A percentile compares a stretch with the other conserved stretches of the same genome.
Conservation (phyloP, 176 grass and related monocot species). For the Elaeis guineensis region DNA sequence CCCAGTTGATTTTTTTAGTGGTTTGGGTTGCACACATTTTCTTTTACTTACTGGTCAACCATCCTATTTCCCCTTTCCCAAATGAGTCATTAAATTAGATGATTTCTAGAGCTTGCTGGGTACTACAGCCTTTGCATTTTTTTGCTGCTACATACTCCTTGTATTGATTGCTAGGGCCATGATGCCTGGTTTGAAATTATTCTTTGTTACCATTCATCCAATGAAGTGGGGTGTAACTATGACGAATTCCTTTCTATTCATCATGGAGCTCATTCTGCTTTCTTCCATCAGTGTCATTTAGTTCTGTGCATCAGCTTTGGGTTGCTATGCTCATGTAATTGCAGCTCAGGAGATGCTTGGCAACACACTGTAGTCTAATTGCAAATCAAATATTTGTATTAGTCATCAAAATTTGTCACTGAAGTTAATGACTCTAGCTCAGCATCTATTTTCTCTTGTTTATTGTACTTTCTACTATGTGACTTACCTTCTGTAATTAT, state of each 20-base stretch:
- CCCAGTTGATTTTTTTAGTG: constrained; percentile 84
- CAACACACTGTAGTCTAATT: constrained; percentile 76
- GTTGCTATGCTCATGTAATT: constrained; percentile 92
- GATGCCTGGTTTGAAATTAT: constrained; percentile 94
- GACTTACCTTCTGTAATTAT: too few species aligned
- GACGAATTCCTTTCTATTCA: constrained; percentile 98
- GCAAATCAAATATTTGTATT: constrained; percentile 97
- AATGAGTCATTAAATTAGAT: constrained; percentile 97
- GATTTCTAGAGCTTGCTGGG: constrained; percentile 89
- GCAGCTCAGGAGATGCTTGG: constrained; percentile 97
- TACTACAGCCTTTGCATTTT: constrained; percentile 94
- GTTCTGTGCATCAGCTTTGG: constrained; percentile 92
- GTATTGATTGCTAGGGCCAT: constrained; percentile 96
- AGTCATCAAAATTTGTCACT: constrained; percentile 33
- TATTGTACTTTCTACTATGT: too few species aligned
- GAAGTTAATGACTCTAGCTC: too few species aligned
- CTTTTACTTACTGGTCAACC: constrained; percentile 84
- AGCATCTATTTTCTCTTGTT: too few species aligned
- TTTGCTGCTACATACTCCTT: constrained; percentile 92
- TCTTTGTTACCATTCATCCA: constrained; percentile 98
- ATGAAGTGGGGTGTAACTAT: constrained; percentile 99
- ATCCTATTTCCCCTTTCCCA: constrained; percentile 87
- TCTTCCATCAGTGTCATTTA: constrained; percentile 99
- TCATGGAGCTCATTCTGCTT: constrained; percentile 89
- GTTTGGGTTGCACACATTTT: constrained; percentile 93